These are phyloP conservation scores for Phialocephala sp. DNA, from an alignment of 2,329 filamentous ascomycete genomes.

Conservation along the genomic window DNA sequence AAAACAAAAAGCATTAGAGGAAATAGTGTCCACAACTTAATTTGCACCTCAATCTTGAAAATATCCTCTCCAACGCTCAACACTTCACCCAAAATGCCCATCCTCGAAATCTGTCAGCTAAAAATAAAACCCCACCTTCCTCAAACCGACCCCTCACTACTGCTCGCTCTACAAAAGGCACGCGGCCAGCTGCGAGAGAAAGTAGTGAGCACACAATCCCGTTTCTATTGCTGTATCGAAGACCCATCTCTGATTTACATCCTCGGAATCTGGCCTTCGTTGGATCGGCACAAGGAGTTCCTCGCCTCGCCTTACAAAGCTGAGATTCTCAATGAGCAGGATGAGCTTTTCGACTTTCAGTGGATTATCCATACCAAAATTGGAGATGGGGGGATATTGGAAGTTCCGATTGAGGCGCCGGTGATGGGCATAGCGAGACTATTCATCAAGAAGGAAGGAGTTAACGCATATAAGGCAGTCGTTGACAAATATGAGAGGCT, in stretches of 20 bases:
- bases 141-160: conserved; percentile 20
- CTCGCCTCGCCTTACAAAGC: conserved; percentile 20
- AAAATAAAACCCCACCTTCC: conserved; percentile 21
- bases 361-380: conserved; percentile 28
- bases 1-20: background rate
- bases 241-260: conserved; percentile 29
- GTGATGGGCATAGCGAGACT: conserved; percentile 24
- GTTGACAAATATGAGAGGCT: conserved; percentile 13
- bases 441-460: conserved; percentile 17
- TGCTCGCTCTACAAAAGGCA: conserved; percentile 20
- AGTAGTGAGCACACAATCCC: conserved; percentile 26
- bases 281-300: conserved; percentile 25
- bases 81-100: conserved; percentile 17
- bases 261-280: conserved; percentile 29
- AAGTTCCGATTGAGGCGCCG: conserved; percentile 24
- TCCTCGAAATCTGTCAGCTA: conserved; percentile 33
- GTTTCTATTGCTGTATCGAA: conserved; percentile 31
- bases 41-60: background rate
- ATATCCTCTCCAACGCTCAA: background rate
- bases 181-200: conserved; percentile 17
- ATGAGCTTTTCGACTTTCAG: conserved; percentile 25
- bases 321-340: conserved; percentile 27
- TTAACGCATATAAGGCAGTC: conserved; percentile 8
- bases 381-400: conserved; percentile 9
- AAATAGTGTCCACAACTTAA: background rate